Evolutionary conservation across 129 eudicot species (phyloP).

Genomic region (Smallanthus sonchifolius): DNA sequence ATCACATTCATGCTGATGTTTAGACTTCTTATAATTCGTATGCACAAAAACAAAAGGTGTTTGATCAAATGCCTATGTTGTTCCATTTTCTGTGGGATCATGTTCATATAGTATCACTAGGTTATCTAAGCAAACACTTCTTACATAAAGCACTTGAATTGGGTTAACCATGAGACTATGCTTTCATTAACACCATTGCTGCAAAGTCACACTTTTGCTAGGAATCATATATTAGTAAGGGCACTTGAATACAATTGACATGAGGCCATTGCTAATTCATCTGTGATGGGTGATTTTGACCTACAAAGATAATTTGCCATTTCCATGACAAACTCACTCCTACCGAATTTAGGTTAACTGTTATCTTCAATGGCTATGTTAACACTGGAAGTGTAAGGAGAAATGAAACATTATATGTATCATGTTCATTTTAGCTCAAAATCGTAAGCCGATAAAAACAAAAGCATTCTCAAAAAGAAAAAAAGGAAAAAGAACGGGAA

Average conservation of each 20-base stretch:
- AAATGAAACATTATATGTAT: too few relatives aligned
- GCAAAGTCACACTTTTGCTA: background rate
- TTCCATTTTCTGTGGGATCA: background rate
- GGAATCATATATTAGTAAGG: background rate
- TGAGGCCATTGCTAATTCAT: background rate
- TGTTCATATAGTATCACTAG: background rate
- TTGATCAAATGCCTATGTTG: background rate
- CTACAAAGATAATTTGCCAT: background rate
- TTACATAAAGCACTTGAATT: too few relatives aligned
- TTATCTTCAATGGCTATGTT: background rate
- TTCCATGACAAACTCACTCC: background rate
- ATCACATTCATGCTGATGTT: too few relatives aligned
- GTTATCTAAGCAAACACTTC: background rate
- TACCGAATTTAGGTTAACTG: background rate
- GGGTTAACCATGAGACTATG: too few relatives aligned
- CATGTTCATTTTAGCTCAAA: too few relatives aligned
- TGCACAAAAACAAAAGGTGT: background rate
- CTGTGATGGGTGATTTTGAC: background rate
- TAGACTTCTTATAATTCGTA: background rate
- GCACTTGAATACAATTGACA: background rate
- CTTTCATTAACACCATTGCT: too few relatives aligned
- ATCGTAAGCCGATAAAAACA: too few relatives aligned
- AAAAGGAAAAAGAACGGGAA: too few relatives aligned
- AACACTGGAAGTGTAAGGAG: too few relatives aligned
- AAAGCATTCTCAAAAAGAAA: too few relatives aligned